Conservation (phyloP, 2,329 filamentous ascomycete genomes). For the Diaporthe capsici region DNA sequence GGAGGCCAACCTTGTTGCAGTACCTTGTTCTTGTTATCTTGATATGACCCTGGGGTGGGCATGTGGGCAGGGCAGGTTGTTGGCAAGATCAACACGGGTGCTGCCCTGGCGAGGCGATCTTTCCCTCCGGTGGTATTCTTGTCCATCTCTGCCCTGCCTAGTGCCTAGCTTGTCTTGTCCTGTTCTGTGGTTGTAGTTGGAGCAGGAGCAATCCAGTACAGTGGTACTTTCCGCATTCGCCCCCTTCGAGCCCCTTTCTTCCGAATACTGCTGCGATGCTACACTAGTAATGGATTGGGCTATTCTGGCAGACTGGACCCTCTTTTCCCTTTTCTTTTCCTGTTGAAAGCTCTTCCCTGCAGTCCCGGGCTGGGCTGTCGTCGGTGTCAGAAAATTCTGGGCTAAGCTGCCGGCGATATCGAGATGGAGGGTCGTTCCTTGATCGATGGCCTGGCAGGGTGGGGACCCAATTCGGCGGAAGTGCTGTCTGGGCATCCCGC, state of each 20-base stretch:
- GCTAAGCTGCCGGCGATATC: conserved; percentile 3
- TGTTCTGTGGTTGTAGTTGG: not conserved
- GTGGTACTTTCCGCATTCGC: not conserved
- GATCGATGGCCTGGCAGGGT: not conserved
- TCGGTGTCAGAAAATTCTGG: conserved; percentile 12
- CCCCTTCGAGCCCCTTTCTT: not conserved
- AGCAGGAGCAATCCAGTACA: not conserved
- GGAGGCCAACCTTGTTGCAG: not conserved
- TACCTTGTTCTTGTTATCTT: conserved; percentile 7
- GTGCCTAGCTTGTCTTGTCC: not conserved
- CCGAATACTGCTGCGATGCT: conserved; percentile 1
- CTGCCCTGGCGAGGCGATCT: conserved; percentile 11
- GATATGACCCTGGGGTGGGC: conserved; percentile 6
- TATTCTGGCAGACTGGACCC: conserved; percentile 5
- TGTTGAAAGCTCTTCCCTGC: conserved; percentile 29
- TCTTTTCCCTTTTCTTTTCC: conserved; percentile 12
- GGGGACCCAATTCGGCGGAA: conserved; percentile 29
- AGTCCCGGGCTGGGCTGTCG: not conserved
- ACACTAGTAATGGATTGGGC: not conserved
- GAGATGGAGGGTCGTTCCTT: conserved; percentile 27
- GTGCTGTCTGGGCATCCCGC: conserved; percentile 27
- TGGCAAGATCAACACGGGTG: conserved; percentile 12
- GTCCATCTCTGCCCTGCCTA: not conserved
- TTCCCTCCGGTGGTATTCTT: not conserved
- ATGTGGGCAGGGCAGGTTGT: not conserved